Evolutionary conservation across 2,329 filamentous ascomycete genomes (phyloP).

Genomic region (Colletotrichum tropicale): DNA sequence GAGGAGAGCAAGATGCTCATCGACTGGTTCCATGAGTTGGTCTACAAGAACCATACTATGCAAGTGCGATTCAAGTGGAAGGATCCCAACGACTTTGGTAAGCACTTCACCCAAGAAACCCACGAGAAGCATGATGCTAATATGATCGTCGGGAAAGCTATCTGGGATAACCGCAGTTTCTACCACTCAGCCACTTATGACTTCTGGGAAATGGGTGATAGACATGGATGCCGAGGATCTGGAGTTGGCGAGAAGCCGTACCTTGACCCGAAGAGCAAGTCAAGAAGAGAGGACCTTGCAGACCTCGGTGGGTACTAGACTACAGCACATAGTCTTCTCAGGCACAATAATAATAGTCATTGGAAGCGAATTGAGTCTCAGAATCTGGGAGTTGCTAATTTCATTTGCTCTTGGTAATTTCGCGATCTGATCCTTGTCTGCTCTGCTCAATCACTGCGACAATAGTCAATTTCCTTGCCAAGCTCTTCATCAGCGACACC

Average conservation of each 20-base stretch:
- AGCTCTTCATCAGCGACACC: neutral
- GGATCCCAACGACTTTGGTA: slow-evolving; percentile 47
- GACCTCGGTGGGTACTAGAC: neutral
- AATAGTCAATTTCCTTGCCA: fast-evolving
- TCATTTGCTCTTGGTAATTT: fast-evolving
- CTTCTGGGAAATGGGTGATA: slow-evolving; percentile 51
- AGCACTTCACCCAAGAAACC: slow-evolving; percentile 22
- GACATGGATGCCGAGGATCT: slow-evolving; percentile 42
- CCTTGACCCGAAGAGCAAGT: slow-evolving; percentile 38
- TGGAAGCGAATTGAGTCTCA: neutral
- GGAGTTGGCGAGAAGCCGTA: slow-evolving; percentile 47
- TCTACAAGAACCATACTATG: slow-evolving; percentile 59
- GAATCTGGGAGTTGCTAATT: neutral
- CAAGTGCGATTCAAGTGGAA: slow-evolving; percentile 59
- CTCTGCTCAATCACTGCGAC: neutral
- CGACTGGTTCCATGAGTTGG: slow-evolving; percentile 48
- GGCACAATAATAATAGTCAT: neutral
- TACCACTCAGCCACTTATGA: slow-evolving; percentile 64
- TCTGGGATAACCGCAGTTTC: slow-evolving; percentile 68
- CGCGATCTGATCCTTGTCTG: neutral
- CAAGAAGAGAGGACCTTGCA: slow-evolving; percentile 40
- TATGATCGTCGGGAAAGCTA: slow-evolving; percentile 41
- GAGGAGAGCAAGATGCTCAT: slow-evolving; percentile 57
- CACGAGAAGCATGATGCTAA: neutral
- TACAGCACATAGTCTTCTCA: no score